Evolutionary conservation across 257 asterid genomes (phyloP), one percentile per base, ranked within the genome.

Genomic region (Capsicum pubescens): DNA sequence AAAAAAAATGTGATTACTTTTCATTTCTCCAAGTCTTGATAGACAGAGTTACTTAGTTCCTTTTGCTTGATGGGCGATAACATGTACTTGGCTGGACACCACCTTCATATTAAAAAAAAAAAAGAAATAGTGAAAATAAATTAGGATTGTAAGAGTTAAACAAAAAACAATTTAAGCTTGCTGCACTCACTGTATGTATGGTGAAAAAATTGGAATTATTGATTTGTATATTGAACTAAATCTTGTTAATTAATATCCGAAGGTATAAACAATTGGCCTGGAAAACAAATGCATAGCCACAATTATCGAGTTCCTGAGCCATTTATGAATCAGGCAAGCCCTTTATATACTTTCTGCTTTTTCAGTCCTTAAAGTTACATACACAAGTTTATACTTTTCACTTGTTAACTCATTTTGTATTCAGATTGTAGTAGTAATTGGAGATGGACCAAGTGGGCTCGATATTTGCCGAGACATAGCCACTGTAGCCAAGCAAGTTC

Each of bases 391-490:
- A 11, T 74, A 44, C 8, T 19, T 72, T 7, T 10, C n/a, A 21
- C 19, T 74, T 50, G 44, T 50, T 7, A 54, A 46, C 76, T 46
- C 35, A 16, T 57, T 55, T 32, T 54, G 17, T 9, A 16, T 84
- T 19, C 78, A 94, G 97, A 84, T 91, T 79, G 97, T 94, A 80
- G 94, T 94, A 61, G 87, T 90, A n/a, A 90, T 94, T 79, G 98
- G 97, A 11, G 72, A 61, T 72, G 92, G 91, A 57, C 87, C 93
- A 0, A 93, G 97, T 63, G 96, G 93, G 1, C 54, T 5, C 3
- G 97, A 93, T 79, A 92, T 94, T 3, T 89, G 91, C 26, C 8
- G 16, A 15, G 96, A 94, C 19, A 89, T 94, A 5, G 82, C 91
- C 0, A 26, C 5, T 0, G 91, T 86, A 3, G 97, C 97, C 44